Conservation (phyloP, 2,329 filamentous ascomycete species). For the Ophiostoma piceae region DNA sequence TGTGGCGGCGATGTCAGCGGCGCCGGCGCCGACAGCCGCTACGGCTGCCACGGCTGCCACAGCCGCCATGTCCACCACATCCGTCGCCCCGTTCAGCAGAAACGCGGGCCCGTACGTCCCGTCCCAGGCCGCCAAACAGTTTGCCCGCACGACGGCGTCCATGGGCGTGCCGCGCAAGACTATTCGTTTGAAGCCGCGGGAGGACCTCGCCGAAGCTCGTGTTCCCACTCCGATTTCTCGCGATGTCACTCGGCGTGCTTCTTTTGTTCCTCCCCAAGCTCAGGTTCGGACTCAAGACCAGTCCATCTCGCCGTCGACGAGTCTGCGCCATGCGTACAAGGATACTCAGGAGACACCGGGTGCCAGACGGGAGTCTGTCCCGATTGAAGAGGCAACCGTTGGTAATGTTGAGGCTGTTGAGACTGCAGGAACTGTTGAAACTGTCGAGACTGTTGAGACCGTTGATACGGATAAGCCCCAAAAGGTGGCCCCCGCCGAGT, state of each 20-base stretch:
- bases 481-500: not conserved
- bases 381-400: not conserved
- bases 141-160: conserved; percentile 49
- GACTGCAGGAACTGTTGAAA: not conserved
- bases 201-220: too few species aligned
- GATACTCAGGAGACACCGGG: not conserved
- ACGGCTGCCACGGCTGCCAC: conserved; percentile 17
- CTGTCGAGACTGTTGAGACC: not conserved
- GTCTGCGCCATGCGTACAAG: conserved; percentile 2
- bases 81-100: not conserved
- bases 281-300: not conserved
- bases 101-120: conserved; percentile 43
- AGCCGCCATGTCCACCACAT: not conserved
- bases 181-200: not conserved
- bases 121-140: conserved; percentile 50
- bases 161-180: not conserved
- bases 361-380: not conserved
- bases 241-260: too few species aligned
- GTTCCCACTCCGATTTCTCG: too few species aligned
- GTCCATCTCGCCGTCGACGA: not conserved
- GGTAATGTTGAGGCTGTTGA: not conserved
- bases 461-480: not conserved
- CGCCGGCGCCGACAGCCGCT: too few species aligned
- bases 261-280: not conserved
- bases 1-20: not conserved